phyloP scores from a whole-genome alignment of 257 asterid species.

The Apocynum venetum region DNA sequence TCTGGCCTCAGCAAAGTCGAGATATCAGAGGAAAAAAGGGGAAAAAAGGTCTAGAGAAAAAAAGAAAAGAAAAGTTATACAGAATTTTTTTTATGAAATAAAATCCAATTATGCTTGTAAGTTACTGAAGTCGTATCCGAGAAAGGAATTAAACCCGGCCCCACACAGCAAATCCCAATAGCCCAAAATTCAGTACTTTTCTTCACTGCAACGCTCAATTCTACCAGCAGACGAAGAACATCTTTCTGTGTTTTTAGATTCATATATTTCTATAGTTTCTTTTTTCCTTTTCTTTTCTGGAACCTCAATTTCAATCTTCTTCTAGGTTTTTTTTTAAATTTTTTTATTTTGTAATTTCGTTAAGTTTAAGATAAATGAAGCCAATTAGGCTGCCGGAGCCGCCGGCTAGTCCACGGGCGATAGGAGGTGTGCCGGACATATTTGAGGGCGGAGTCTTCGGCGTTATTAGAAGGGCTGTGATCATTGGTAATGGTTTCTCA shows the following conservation, averaged over 20 bases:
- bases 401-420: conserved; percentile 68
- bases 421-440: conserved; percentile 58
- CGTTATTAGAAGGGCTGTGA: conserved; percentile 78
- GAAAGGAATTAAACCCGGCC: background rate
- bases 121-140: too few relatives aligned
- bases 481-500: conserved; percentile 88
- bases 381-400: conserved; percentile 95
- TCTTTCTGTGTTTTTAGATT: background rate
- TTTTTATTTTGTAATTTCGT: background rate
- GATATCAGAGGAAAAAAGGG: too few relatives aligned
- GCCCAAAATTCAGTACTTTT: background rate
- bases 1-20: too few relatives aligned
- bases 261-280: background rate
- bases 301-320: background rate
- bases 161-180: background rate
- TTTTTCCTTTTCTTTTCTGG: background rate
- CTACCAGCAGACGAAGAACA: background rate
- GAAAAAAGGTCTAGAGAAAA: too few relatives aligned
- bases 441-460: conserved; percentile 79
- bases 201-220: background rate
- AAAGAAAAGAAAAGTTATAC: too few relatives aligned
- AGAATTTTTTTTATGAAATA: too few relatives aligned
- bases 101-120: too few relatives aligned
- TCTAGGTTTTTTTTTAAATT: conserved; percentile 9
- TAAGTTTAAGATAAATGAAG: conserved; percentile 43